Evolutionary conservation across 140 eudicot species (phyloP).

Genomic region (Anethum foeniculum): DNA sequence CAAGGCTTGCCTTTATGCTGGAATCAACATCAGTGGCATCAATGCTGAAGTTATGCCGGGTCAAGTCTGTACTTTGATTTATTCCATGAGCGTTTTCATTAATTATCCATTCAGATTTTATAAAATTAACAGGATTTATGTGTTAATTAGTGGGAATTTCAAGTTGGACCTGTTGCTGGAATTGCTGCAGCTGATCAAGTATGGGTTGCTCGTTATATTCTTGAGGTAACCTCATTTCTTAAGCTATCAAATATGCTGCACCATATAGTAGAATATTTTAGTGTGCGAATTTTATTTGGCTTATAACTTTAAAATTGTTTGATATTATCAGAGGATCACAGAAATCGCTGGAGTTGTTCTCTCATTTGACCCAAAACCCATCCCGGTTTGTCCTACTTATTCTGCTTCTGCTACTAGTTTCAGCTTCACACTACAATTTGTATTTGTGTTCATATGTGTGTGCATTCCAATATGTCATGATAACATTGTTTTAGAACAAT

Average conservation of each 20-base stretch:
- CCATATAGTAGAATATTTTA: background rate
- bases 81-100: background rate
- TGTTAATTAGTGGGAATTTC: constrained; percentile 8
- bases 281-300: background rate
- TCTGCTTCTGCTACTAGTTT: background rate
- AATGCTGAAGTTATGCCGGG: constrained; percentile 20
- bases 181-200: constrained; percentile 3
- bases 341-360: constrained; percentile 7
- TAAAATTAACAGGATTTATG: background rate
- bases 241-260: background rate
- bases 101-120: background rate
- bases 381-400: background rate
- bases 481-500: background rate
- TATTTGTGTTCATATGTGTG: background rate
- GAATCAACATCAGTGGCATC: constrained; percentile 14
- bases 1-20: constrained; percentile 15
- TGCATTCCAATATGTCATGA: background rate
- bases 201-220: background rate
- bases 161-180: constrained; percentile 7
- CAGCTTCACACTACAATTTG: background rate
- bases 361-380: constrained; percentile 8
- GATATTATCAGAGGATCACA: background rate
- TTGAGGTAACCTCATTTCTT: background rate
- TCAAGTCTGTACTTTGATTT: background rate
- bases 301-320: background rate